These are phyloP conservation scores for Adiantum capillusveneris DNA, from an alignment of 75 land plant species.

Conservation along the genomic window DNA sequence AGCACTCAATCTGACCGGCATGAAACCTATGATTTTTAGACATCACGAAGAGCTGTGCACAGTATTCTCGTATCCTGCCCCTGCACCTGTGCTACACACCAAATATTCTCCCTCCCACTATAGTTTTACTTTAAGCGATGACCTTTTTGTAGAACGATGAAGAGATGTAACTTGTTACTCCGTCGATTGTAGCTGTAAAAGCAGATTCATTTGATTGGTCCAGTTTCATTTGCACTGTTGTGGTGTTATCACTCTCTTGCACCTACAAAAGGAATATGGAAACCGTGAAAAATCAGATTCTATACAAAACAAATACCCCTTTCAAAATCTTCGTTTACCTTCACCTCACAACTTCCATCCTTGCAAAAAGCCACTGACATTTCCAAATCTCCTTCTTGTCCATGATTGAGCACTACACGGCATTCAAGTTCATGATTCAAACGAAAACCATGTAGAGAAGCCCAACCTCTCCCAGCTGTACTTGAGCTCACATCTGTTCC, in stretches of 20 bases:
- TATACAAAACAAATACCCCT: background rate
- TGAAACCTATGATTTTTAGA: too few species aligned
- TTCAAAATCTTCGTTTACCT: conserved; percentile 49
- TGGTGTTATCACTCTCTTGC: too few species aligned
- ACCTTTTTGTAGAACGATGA: conserved; percentile 6
- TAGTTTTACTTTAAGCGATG: too few species aligned
- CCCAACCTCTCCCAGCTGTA: conserved; percentile 36
- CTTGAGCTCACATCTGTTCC: background rate
- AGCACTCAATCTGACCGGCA: too few species aligned
- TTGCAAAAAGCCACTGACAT: conserved; percentile 40
- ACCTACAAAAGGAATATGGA: too few species aligned
- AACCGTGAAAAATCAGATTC: too few species aligned
- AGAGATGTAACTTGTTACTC: background rate
- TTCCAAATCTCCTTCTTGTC: conserved; percentile 33
- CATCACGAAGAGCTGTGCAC: too few species aligned
- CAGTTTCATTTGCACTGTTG: too few species aligned
- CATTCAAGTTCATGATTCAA: conserved; percentile 56
- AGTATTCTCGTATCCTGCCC: too few species aligned
- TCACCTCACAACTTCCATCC: conserved; percentile 46
- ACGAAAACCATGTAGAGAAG: conserved; percentile 65
- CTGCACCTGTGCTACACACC: too few species aligned
- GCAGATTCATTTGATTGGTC: too few species aligned
- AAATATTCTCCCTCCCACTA: too few species aligned
- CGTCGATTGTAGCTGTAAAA: conserved; percentile 1
- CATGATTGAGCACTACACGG: conserved; percentile 62